These are phyloP conservation scores for Aotearoamyces nothofagi DNA, from an alignment of 2,329 filamentous ascomycete species.

Conservation along the genomic window DNA sequence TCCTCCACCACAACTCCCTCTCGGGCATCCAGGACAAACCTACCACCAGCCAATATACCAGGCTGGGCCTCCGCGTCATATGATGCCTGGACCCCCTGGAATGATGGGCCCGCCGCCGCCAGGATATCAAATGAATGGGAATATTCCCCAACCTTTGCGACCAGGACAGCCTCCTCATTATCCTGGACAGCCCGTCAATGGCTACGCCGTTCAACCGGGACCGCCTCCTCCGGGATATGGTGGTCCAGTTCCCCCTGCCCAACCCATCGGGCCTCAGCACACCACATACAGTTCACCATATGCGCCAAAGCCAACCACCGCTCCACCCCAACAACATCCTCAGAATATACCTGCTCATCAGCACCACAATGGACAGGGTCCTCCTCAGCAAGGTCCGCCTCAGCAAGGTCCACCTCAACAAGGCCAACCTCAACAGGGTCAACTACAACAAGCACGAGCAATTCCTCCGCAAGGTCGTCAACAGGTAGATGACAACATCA, in stretches of 20 bases:
- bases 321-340: conserved; percentile 4
- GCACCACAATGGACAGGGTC: too few species aligned
- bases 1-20: conserved; percentile 22
- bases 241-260: conserved; percentile 9
- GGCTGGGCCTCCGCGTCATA: conserved; percentile 10
- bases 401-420: conserved; percentile 4
- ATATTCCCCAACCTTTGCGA: conserved; percentile 4
- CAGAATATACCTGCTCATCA: conserved; percentile 3
- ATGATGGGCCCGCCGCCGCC: conserved; percentile 11
- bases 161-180: conserved; percentile 4
- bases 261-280: conserved; percentile 6
- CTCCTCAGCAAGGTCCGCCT: conserved; percentile 1
- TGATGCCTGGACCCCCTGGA: conserved; percentile 10
- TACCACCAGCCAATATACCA: conserved; percentile 17
- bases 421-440: conserved; percentile 2
- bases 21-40: conserved; percentile 8
- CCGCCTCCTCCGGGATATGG: conserved; percentile 4
- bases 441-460: conserved; percentile 3
- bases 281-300: conserved; percentile 21
- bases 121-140: conserved; percentile 9
- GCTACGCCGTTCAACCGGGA: conserved; percentile 5
- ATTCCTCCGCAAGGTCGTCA: conserved; percentile 3
- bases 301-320: conserved; percentile 14
- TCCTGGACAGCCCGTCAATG: conserved; percentile 2
- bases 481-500: conserved; percentile 1